These are phyloP conservation scores for Lonicera japonica DNA, from an alignment of 129 eudicot genomes.

Conservation along the genomic window DNA sequence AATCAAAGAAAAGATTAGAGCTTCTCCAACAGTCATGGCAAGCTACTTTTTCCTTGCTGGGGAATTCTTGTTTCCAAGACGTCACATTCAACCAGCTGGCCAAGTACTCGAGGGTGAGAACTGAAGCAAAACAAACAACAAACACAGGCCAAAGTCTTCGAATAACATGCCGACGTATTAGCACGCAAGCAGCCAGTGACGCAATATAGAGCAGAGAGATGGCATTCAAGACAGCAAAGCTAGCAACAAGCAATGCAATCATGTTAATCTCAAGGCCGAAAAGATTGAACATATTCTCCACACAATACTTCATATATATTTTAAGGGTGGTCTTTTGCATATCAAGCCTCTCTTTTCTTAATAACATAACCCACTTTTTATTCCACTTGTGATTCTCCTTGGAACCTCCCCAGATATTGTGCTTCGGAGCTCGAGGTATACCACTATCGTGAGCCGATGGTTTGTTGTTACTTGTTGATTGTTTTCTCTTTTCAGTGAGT, in stretches of 20 bases:
- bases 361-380: constrained; percentile 28
- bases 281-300: constrained; percentile 48
- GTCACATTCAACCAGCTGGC: constrained; percentile 40
- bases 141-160: constrained; percentile 46
- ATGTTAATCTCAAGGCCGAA: constrained; percentile 55
- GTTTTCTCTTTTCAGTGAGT: constrained; percentile 9
- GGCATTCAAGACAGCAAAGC: constrained; percentile 38
- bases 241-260: constrained; percentile 41
- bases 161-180: constrained; percentile 39
- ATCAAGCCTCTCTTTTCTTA: constrained; percentile 46
- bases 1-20: constrained; percentile 23
- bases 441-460: constrained; percentile 1
- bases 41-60: constrained; percentile 20
- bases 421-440: constrained; percentile 9
- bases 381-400: constrained; percentile 45
- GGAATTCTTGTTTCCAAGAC: constrained; percentile 12
- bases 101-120: constrained; percentile 41
- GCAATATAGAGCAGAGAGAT: constrained; percentile 39
- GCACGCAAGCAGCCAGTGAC: constrained; percentile 46
- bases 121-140: constrained; percentile 34
- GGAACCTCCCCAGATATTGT: constrained; percentile 14
- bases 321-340: constrained; percentile 44
- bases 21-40: constrained; percentile 51
- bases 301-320: constrained; percentile 37
- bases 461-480: constrained; percentile 3